Evolutionary conservation across 352 stramenopile genomes (phyloP), one percentile per base, ranked within the genome.

Genomic region (Globisporangium megalacanthum): DNA sequence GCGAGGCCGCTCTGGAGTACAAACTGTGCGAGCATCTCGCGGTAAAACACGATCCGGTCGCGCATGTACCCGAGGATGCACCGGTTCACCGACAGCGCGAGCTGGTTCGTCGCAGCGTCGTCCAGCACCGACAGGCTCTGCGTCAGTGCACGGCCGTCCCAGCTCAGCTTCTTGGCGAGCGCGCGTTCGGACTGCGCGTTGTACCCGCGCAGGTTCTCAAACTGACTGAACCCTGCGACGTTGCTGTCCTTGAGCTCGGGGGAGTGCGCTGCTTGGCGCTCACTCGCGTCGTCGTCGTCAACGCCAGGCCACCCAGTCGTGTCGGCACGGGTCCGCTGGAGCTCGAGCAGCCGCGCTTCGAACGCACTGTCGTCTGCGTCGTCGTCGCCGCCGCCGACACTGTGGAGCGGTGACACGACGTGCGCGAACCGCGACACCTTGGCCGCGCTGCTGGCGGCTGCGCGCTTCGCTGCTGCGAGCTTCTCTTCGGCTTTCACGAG

Each of bases 11-110:
- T 95, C 58, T 95, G 85, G 20, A 98, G 70, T 48, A 98, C 91
- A 52, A 96, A 96, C 66, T 98, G 92, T 15, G 91, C 92, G 33
- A 98, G 72, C 73, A 96, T 98, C 46, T 96, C 92, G 11, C 92
- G 90, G 61, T 97, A 98, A 56, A 88, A 92, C 36, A 97, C 92
- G 53, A 95, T 87, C 8, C 95, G 93, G 57, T 98, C 94, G 3
- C 93, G 88, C 88, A 97, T 97, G 75, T 98, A 98, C 1, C 94
- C 91, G 15, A 98, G 73, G 35, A 98, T 82, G 56, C 87, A 96
- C 29, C 92, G 90, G 68, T 97, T 93, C n/a, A 98, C 91, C 5
- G 88, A 85, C 2, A 97, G 54, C 25, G 81, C 77, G 37, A 91
- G 65, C 61, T 82, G 73, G 33, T 66, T 73, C 5, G 65, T 53